Evolutionary conservation across 108 stramenopile species (phyloP), one percentile per base, ranked within the genome.

Genomic region (Cafeteria roenbergensis): DNA sequence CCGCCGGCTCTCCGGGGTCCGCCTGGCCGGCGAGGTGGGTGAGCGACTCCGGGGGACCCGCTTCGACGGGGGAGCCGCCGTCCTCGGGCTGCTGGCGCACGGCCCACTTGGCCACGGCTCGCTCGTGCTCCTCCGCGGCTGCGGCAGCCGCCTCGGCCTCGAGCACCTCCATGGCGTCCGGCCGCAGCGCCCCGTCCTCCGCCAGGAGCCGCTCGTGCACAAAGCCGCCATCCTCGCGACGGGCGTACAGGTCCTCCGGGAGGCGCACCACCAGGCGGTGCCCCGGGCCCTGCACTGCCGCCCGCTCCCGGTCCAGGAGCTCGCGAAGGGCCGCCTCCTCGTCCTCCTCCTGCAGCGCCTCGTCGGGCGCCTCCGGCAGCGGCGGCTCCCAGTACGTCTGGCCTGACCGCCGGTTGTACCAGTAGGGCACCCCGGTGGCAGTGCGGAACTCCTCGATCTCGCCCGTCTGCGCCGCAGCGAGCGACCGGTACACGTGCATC

Each of bases 371-470:
- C 17, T 72, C 62, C 25, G 62, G 51, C 36, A 81, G 65, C 2
- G 83, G 83, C 24, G 80, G 50, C 65, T 83, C 82, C 82, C 82
- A 83, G 67, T 79, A 79, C 1, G 82, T 83, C 64, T 81, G 72
- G 28, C 82, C 82, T 20, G 82, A 77, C 28, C 75, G 55, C 8
- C 80, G 71, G 64, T 83, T 70, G 65, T 74, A 79, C 82, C 82
- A 83, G 71, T 83, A 83, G 24, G 80, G 57, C 0, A 83, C 52
- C 22, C 82, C 82, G 50, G 79, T 80, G 54, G 78, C 78, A 0
- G 78, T 81, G 25, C 50, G 36, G 76, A 72, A 83, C 65, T 67
- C 48, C 25, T 74, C 55, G 32, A 72, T 76, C 34, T 57, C 68
- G 26, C 75, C 67, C 42, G 52, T 65, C 67, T 86, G 85, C 57